Base-by-base conservation (phyloP, 2,329 filamentous ascomycete species). In the Drechslerella stenobrocha region DNA sequence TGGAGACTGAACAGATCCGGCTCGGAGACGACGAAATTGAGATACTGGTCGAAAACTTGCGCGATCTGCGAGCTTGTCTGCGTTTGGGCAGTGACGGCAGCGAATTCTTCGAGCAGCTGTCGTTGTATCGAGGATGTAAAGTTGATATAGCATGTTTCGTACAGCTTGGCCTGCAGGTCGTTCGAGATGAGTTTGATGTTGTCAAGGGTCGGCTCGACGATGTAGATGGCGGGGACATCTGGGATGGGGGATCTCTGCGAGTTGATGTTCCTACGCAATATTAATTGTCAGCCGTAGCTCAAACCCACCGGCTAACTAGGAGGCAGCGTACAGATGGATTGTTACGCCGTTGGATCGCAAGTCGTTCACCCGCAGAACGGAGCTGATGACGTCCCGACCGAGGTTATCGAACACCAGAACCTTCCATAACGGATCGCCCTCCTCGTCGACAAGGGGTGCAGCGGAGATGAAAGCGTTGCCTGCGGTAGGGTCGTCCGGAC, bases 401-500 rank as follows among this genome's bases (percentile, higher is more conserved):
- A 87, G 78, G 72, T 92, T 88, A 77, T 98, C 95, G 75, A 98
- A 97, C 7, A 98, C 90, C 52, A 98, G 80, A 4, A 97, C 89
- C 77, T 97, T 97, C 92, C 92, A 97, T 79, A 96, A 91, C 0
- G 92, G 91, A 74, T 95, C 89, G 70, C 91, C 90, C 73, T 95
- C 87, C 46, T 89, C 82, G 72, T 90, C 90, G 69, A 96, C 80
- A 53, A 96, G 88, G 13, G 89, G 87, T n/a, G 86, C 86, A 34
- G 86, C 83, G 20, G 87, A 83, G 56, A 86, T 81, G 37, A 70
- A 61, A 8, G 44, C 24, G 13, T 35, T 70, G 24, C 26, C 18
- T 3, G 46, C 15, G 7, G 44, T 26, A 15, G 42, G 86, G 58
- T 83, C 80, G 45, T 83, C 79, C 35, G 81, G 76, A 61, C 90